Conservation (phyloP, 805 yeast species). For the Brettanomyces sp. region DNA sequence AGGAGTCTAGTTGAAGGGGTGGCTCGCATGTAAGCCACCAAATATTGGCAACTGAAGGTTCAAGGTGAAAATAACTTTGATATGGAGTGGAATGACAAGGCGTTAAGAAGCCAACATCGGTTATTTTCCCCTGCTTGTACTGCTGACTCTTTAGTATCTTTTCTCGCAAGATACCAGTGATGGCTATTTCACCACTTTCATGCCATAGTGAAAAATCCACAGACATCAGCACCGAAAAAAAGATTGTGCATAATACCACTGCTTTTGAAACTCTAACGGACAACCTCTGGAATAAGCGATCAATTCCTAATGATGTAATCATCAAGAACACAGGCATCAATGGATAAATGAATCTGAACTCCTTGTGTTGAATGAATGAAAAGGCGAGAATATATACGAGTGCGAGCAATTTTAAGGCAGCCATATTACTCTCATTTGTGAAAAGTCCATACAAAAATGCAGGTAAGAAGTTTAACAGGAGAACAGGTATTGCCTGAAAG, state of each 20-base stretch:
- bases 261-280: slow-evolving; percentile 5
- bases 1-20: slow-evolving; percentile 41
- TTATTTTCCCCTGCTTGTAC: not conserved
- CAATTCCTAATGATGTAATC: slow-evolving; percentile 35
- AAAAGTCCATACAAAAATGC: slow-evolving; percentile 37
- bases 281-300: slow-evolving; percentile 3
- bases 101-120: slow-evolving; percentile 66
- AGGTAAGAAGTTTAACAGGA: slow-evolving; percentile 61
- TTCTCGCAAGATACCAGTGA: slow-evolving; percentile 43
- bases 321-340: slow-evolving; percentile 64
- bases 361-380: slow-evolving; percentile 74
- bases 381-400: slow-evolving; percentile 42
- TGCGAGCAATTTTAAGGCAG: slow-evolving; percentile 18
- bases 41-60: slow-evolving; percentile 29
- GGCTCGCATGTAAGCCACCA: slow-evolving; percentile 94
- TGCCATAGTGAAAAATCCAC: slow-evolving; percentile 50
- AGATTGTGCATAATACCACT: slow-evolving; percentile 3
- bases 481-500: slow-evolving; percentile 71
- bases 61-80: slow-evolving; percentile 72
- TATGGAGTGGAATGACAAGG: slow-evolving; percentile 98
- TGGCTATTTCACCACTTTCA: slow-evolving; percentile 78
- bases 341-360: slow-evolving; percentile 82
- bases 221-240: slow-evolving; percentile 9
- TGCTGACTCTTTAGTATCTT: slow-evolving; percentile 8
- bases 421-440: slow-evolving; percentile 4